A percentile compares a stretch with the other conserved stretches of the same genome.
These are phyloP conservation scores for Chloranthus sessilifolius DNA, from an alignment of 164 flowering plant species.

Conservation along the genomic window DNA sequence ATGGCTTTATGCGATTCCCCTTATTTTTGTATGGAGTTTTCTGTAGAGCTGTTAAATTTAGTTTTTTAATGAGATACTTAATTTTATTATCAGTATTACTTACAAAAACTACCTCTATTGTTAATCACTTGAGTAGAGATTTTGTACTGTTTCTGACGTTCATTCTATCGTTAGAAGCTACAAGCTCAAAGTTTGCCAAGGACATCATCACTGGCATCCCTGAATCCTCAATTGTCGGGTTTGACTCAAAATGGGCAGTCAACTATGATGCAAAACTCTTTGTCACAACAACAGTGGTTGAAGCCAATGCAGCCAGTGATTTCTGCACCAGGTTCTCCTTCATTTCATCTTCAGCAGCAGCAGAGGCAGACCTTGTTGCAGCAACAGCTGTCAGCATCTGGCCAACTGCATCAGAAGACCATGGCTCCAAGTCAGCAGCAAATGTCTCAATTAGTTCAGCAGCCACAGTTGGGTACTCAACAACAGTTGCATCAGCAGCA, in stretches of 20 bases:
- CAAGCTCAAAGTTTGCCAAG: slow-evolving; percentile 65
- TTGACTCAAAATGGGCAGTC: slow-evolving; percentile 75
- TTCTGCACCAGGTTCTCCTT: slow-evolving; percentile 67
- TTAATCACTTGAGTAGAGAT: too few relatives aligned
- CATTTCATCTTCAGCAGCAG: slow-evolving; percentile 56
- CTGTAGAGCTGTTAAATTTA: too few relatives aligned
- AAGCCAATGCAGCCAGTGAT: slow-evolving; percentile 68
- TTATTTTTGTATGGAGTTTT: too few relatives aligned
- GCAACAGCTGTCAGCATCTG: slow-evolving; percentile 42
- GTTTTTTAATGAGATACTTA: too few relatives aligned
- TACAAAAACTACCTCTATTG: too few relatives aligned
- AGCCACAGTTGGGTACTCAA: slow-evolving; percentile 27
- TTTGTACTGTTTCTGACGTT: slow-evolving; percentile 9
- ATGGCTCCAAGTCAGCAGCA: slow-evolving; percentile 59
- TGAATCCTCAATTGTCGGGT: slow-evolving; percentile 69
- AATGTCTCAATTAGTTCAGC: slow-evolving; percentile 28
- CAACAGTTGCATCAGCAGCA: slow-evolving; percentile 34
- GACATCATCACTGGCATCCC: slow-evolving; percentile 57
- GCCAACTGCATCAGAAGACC: slow-evolving; percentile 55
- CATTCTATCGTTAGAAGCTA: slow-evolving; percentile 24
- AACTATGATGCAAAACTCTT: slow-evolving; percentile 59
- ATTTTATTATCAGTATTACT: too few relatives aligned
- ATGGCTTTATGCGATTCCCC: too few relatives aligned
- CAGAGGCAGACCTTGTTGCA: slow-evolving; percentile 31
- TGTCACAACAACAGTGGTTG: slow-evolving; percentile 78